Evolutionary conservation across 768 basidiomycete genomes (phyloP).

Genomic region (Termitomyces sp.): DNA sequence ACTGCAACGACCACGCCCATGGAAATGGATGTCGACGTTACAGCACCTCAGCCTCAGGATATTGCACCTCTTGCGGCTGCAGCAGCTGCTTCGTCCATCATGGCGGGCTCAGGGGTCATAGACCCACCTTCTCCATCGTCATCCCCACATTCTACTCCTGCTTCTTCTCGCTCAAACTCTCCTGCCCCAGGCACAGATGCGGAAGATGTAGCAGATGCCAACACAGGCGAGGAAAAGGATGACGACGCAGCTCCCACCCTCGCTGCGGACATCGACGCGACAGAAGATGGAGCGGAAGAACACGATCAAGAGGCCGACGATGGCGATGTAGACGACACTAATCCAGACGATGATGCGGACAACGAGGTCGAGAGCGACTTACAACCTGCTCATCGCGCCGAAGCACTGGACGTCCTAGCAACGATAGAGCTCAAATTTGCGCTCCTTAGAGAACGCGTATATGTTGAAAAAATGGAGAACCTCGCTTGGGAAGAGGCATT

Average conservation of each 20-base stretch:
- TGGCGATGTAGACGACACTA: constrained; percentile 27
- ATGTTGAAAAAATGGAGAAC: constrained; percentile 92
- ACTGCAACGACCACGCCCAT: constrained; percentile 18
- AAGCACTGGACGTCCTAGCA: constrained; percentile 84
- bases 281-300: constrained; percentile 23
- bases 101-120: constrained; percentile 37
- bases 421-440: constrained; percentile 94
- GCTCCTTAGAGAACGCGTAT: constrained; percentile 76
- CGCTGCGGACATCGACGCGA: constrained; percentile 15
- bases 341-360: constrained; percentile 38
- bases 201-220: constrained; percentile 6
- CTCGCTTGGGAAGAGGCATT: constrained; percentile 85
- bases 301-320: constrained; percentile 27
- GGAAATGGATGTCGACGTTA: constrained; percentile 26
- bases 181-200: constrained; percentile 22
- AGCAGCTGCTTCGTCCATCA: constrained; percentile 42
- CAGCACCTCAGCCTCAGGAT: constrained; percentile 21
- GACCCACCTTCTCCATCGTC: constrained; percentile 34
- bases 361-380: constrained; percentile 59
- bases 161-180: constrained; percentile 38
- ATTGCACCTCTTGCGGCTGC: constrained; percentile 28
- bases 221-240: constrained; percentile 12
- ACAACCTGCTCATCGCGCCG: constrained; percentile 77
- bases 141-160: constrained; percentile 26
- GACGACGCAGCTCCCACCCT: neutral